Evolutionary conservation across 192 early-diverging fungal genomes (phyloP).

Genomic region (Gamsiella multidivaricata): DNA sequence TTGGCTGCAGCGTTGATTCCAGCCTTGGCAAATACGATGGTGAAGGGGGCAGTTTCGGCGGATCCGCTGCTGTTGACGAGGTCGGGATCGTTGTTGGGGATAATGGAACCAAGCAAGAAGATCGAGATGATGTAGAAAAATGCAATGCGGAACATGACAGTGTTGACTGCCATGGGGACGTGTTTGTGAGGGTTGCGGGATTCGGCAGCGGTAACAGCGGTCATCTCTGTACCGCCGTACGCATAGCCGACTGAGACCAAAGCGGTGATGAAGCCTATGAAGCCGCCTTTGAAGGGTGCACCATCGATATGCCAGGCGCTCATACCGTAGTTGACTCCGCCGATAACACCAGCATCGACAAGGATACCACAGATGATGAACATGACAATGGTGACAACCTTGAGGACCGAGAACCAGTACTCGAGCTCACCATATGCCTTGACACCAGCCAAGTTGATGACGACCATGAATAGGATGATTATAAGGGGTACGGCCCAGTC

Average conservation of each 20-base stretch:
- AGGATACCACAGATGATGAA: slow-evolving; percentile 86
- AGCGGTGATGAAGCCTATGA: slow-evolving; percentile 69
- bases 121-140: slow-evolving; percentile 75
- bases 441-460: slow-evolving; percentile 74
- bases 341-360: slow-evolving; percentile 73
- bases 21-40: slow-evolving; percentile 71
- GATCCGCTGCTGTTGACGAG: slow-evolving; percentile 61
- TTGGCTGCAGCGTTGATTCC: slow-evolving; percentile 72
- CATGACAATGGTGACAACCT: slow-evolving; percentile 78
- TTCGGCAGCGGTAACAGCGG: slow-evolving; percentile 91
- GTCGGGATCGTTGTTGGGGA: slow-evolving; percentile 64
- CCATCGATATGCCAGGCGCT: slow-evolving; percentile 75
- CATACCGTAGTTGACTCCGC: slow-evolving; percentile 67
- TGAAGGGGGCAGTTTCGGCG: slow-evolving; percentile 74
- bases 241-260: slow-evolving; percentile 83
- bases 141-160: slow-evolving; percentile 77
- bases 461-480: slow-evolving; percentile 69
- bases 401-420: slow-evolving; percentile 74
- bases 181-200: slow-evolving; percentile 75
- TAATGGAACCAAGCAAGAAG: slow-evolving; percentile 73
- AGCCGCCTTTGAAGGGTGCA: slow-evolving; percentile 70
- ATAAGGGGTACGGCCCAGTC: slow-evolving; percentile 39
- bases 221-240: slow-evolving; percentile 89
- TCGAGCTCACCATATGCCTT: too few species aligned
- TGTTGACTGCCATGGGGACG: too few species aligned